Conservation (phyloP, 768 basidiomycete genomes). For the Boletus tomentosulus region DNA sequence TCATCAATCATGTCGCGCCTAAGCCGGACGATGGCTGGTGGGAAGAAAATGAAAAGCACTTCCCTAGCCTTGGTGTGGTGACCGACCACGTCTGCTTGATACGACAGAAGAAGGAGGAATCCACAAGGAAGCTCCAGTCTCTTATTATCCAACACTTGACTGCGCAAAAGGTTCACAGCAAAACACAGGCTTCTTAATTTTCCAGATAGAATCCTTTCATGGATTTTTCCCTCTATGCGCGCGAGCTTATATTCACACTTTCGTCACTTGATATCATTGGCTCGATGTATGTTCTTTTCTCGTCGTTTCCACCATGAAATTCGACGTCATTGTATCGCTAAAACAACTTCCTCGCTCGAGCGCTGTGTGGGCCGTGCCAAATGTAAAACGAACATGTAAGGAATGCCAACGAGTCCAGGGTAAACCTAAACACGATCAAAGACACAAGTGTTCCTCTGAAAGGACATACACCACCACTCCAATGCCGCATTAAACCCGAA, state of each 20-base stretch:
- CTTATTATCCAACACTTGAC: slow-evolving; percentile 16
- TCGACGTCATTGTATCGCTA: not conserved
- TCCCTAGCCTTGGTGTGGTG: slow-evolving; percentile 10
- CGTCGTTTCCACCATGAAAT: not conserved
- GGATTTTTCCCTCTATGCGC: not conserved
- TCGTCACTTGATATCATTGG: not conserved
- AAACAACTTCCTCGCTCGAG: not conserved
- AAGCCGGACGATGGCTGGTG: slow-evolving; percentile 19
- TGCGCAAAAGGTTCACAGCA: not conserved
- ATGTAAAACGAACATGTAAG: not conserved
- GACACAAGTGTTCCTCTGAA: not conserved
- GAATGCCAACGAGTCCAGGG: not conserved
- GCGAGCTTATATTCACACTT: too few species aligned
- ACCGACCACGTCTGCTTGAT: slow-evolving; percentile 20
- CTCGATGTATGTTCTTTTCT: not conserved
- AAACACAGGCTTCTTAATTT: not conserved
- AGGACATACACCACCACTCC: not conserved
- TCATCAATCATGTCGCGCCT: slow-evolving; percentile 19
- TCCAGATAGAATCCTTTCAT: not conserved
- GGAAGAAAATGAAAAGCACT: slow-evolving; percentile 21
- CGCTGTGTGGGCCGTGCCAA: not conserved
- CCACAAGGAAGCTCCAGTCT: slow-evolving; percentile 15
- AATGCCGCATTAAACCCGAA: not conserved
- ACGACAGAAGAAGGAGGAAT: slow-evolving; percentile 14
- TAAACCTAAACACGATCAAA: not conserved